These are phyloP conservation scores for Globisporangium cystogenes DNA, from an alignment of 352 stramenopile species.

Conservation along the genomic window DNA sequence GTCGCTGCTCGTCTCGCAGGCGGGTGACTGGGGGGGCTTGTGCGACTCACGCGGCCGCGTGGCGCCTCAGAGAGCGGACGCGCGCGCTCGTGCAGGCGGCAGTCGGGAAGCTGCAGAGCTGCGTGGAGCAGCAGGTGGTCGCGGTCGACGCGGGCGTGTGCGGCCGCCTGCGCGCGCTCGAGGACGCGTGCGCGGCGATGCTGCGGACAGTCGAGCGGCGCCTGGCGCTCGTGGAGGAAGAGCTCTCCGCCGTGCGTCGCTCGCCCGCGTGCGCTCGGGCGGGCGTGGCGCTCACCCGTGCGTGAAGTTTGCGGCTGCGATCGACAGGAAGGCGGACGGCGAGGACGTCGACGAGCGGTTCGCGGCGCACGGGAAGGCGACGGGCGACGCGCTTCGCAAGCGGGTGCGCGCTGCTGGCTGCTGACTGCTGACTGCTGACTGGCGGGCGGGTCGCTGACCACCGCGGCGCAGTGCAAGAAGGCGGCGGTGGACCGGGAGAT, in stretches of 20 bases:
- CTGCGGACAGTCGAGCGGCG: conserved; percentile 25
- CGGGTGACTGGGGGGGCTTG: too few relatives aligned
- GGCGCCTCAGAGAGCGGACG: background rate
- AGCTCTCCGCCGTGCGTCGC: conserved; percentile 34
- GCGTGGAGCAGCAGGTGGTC: conserved; percentile 11
- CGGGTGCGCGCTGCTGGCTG: conserved; percentile 15
- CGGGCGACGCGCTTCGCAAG: conserved; percentile 39
- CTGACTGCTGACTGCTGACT: too few relatives aligned
- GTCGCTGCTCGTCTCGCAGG: background rate
- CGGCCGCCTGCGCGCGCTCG: conserved; percentile 3
- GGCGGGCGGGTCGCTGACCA: background rate
- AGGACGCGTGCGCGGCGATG: conserved; percentile 5
- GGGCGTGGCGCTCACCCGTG: too few relatives aligned
- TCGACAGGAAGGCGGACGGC: conserved; percentile 46
- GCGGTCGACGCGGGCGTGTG: conserved; percentile 2
- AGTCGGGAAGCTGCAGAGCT: background rate
- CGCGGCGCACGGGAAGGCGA: conserved; percentile 17
- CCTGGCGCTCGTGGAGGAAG: conserved; percentile 46
- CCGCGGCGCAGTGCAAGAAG: conserved; percentile 29
- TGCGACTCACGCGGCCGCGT: too few relatives aligned
- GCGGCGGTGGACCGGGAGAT: conserved; percentile 43
- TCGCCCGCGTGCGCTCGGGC: background rate
- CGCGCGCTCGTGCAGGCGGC: conserved; percentile 1
- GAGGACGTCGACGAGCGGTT: conserved; percentile 16
- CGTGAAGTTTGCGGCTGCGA: conserved; percentile 22